Evolutionary conservation across 345 rosid genomes (phyloP).

Genomic region (Camelina neglecta): DNA sequence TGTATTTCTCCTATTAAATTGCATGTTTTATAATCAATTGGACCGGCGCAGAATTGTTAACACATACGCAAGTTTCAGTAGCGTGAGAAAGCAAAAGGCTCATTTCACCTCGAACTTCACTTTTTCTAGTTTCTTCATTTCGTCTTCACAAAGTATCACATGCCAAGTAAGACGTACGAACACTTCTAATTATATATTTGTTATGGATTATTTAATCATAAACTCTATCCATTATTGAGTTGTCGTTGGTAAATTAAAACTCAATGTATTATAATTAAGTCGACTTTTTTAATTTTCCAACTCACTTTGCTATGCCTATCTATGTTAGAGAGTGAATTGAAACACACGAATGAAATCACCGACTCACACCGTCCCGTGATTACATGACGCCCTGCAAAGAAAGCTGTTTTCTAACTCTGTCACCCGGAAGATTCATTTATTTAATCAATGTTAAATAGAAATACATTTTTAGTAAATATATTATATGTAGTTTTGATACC

Average conservation of each 20-base stretch:
- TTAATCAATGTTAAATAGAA: not conserved
- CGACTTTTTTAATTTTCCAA: no score
- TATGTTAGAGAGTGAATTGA: constrained; percentile 37
- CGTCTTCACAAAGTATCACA: constrained; percentile 35
- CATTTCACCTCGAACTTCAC: constrained; percentile 33
- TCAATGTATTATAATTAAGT: constrained; percentile 15
- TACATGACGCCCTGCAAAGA: constrained; percentile 27
- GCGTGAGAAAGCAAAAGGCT: constrained; percentile 42
- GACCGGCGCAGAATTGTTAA: not conserved
- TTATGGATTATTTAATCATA: constrained; percentile 7
- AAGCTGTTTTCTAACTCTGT: constrained; percentile 8
- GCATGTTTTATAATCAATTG: constrained; percentile 1
- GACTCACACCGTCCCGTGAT: constrained; percentile 47
- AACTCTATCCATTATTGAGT: constrained; percentile 21
- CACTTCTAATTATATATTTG: constrained; percentile 9
- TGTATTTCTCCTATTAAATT: not conserved
- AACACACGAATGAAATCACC: constrained; percentile 45
- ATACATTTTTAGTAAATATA: not conserved
- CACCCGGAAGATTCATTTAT: not conserved
- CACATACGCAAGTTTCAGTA: constrained; percentile 15
- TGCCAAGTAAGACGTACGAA: constrained; percentile 25
- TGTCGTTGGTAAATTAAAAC: constrained; percentile 12
- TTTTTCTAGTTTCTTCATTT: constrained; percentile 22
- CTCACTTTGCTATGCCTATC: not conserved
- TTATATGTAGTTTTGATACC: not conserved